A percentile compares a stretch with the other conserved stretches of the same genome.
Conservation (phyloP, 2,329 filamentous ascomycete genomes). For the Botrytis hyacinthi region DNA sequence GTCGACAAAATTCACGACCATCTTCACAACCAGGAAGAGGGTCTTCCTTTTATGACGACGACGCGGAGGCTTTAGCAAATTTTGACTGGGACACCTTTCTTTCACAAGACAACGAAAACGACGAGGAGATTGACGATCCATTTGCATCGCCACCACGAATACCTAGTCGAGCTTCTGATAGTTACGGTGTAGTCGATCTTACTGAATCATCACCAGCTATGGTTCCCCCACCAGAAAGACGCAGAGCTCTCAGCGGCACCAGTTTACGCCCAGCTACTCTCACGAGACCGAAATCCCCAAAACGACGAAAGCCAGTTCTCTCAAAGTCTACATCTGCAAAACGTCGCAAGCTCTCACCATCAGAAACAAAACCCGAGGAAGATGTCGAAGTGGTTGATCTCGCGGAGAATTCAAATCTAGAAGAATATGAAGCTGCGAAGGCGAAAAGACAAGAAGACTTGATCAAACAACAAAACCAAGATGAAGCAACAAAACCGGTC, state of each 20-base stretch:
- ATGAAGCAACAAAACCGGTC: constrained; percentile 48
- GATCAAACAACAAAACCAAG: constrained; percentile 43
- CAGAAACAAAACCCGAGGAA: constrained; percentile 17
- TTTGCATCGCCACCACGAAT: constrained; percentile 2
- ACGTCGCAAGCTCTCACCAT: constrained; percentile 15
- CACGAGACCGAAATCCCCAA: constrained; percentile 10
- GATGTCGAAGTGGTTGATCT: constrained; percentile 35
- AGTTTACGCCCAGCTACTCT: constrained; percentile 24
- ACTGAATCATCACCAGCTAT: constrained; percentile 31
- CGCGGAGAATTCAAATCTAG: constrained; percentile 31
- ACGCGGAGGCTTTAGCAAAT: background rate
- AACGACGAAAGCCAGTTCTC: background rate
- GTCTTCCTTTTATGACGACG: background rate
- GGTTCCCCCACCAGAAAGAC: constrained; percentile 29
- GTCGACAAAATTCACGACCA: background rate
- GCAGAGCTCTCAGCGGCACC: constrained; percentile 28
- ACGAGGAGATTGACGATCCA: background rate
- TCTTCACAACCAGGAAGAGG: background rate
- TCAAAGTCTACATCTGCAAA: background rate
- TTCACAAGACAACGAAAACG: background rate
- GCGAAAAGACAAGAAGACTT: constrained; percentile 34
- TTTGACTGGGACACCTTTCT: constrained; percentile 15
- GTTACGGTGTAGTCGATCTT: constrained; percentile 30
- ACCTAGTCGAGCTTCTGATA: constrained; percentile 23
- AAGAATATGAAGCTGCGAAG: constrained; percentile 33